Evolutionary conservation across 352 stramenopile genomes (phyloP).

Genomic region (Globisporangium solare): DNA sequence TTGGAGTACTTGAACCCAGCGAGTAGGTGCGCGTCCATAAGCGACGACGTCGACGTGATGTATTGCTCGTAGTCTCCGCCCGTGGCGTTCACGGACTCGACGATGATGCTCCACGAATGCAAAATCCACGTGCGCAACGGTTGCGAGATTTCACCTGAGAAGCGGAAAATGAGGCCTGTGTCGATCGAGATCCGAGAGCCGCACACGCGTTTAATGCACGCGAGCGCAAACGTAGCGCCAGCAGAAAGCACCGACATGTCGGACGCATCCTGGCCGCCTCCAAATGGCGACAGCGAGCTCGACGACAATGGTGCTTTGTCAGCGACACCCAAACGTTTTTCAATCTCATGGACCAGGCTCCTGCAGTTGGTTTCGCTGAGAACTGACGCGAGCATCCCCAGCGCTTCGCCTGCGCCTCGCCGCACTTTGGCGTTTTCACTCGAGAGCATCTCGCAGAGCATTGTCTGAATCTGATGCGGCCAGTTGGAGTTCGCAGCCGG

Average conservation of each 20-base stretch:
- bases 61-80: conserved; percentile 83
- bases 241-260: conserved; percentile 49
- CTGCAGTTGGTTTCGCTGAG: conserved; percentile 44
- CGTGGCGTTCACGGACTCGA: conserved; percentile 70
- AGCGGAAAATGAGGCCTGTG: conserved; percentile 65
- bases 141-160: conserved; percentile 62
- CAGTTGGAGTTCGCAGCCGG: conserved; percentile 34
- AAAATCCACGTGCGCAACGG: conserved; percentile 82
- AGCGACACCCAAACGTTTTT: conserved; percentile 50
- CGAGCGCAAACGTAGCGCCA: conserved; percentile 67
- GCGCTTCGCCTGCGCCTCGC: conserved; percentile 63
- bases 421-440: conserved; percentile 62
- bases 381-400: conserved; percentile 58
- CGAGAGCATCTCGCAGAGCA: conserved; percentile 76
- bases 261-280: conserved; percentile 20
- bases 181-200: conserved; percentile 75
- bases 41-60: conserved; percentile 59
- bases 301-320: conserved; percentile 33
- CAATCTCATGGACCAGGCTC: conserved; percentile 56
- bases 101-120: conserved; percentile 78
- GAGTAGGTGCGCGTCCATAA: conserved; percentile 73
- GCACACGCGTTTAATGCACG: conserved; percentile 76
- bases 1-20: conserved; percentile 76
- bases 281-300: conserved; percentile 19
- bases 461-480: conserved; percentile 72